Conservation (phyloP, 345 rosid species). For the Mallotus nudiflorus region DNA sequence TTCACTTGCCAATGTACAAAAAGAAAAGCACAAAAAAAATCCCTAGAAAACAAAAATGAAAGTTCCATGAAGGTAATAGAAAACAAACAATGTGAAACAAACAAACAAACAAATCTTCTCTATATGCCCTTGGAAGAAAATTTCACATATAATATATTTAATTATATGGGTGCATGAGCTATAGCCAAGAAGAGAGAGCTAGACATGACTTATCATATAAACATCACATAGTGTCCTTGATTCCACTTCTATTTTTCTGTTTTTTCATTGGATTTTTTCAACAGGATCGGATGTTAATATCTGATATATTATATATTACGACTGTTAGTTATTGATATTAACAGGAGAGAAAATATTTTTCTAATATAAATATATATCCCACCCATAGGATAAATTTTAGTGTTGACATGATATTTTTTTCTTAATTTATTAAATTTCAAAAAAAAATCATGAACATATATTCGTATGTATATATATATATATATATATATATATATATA, state of each 20-base stretch:
- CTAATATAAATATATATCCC: no score
- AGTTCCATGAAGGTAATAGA: slow-evolving; percentile 35
- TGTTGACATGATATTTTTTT: no score
- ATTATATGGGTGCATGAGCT: background rate
- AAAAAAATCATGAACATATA: no score
- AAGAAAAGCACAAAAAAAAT: slow-evolving; percentile 16
- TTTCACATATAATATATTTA: slow-evolving; percentile 1
- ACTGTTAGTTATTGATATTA: no score
- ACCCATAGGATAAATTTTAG: no score
- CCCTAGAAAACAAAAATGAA: slow-evolving; percentile 40
- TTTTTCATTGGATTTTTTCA: no score
- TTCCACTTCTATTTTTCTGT: slow-evolving; percentile 1
- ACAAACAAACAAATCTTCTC: slow-evolving; percentile 34
- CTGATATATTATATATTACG: no score
- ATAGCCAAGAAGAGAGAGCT: background rate
- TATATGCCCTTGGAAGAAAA: slow-evolving; percentile 22
- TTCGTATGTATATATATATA: no score
- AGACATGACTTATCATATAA: background rate
- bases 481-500: no score
- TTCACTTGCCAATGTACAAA: background rate
- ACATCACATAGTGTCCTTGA: slow-evolving; percentile 15
- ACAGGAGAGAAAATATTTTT: no score
- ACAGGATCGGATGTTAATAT: no score
- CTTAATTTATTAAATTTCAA: no score
- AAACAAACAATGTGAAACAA: slow-evolving; percentile 20